These are phyloP conservation scores for Blumeria hordei DNA, from an alignment of 2,329 filamentous ascomycete genomes.

Conservation along the genomic window DNA sequence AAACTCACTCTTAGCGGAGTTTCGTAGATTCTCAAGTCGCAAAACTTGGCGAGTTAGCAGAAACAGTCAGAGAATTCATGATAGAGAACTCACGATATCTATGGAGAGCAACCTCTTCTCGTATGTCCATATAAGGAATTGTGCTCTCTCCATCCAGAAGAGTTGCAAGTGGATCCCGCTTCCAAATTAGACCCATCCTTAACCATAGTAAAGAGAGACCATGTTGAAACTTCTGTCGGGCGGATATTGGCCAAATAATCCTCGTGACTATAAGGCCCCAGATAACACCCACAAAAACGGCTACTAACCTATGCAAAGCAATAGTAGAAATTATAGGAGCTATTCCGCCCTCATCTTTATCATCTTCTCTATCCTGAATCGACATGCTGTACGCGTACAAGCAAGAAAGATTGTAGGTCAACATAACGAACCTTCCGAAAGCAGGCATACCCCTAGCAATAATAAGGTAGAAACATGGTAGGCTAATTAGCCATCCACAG, in stretches of 20 bases:
- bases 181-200: slow-evolving; percentile 91
- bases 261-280: slow-evolving; percentile 86
- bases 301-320: slow-evolving; percentile 61
- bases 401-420: slow-evolving; percentile 89
- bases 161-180: slow-evolving; percentile 62
- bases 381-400: slow-evolving; percentile 84
- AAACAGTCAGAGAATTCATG: background rate
- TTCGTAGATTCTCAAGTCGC: slow-evolving; percentile 49
- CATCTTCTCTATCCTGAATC: slow-evolving; percentile 52
- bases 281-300: slow-evolving; percentile 65
- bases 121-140: slow-evolving; percentile 60
- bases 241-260: slow-evolving; percentile 82
- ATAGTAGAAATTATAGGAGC: slow-evolving; percentile 75
- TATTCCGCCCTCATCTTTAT: slow-evolving; percentile 71
- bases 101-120: slow-evolving; percentile 70
- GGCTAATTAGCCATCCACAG: slow-evolving; percentile 57
- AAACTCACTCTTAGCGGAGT: slow-evolving; percentile 60
- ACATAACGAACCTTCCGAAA: slow-evolving; percentile 75
- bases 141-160: slow-evolving; percentile 33
- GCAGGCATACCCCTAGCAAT: slow-evolving; percentile 64
- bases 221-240: slow-evolving; percentile 66
- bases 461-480: slow-evolving; percentile 77
- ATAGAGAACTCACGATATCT: slow-evolving; percentile 33
- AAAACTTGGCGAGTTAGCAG: slow-evolving; percentile 16
- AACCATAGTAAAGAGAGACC: slow-evolving; percentile 80